Percentiles rank a stretch among this genome's conserved stretches.
phyloP scores from a whole-genome alignment of 345 rosid species.

The Citrus glauca region DNA sequence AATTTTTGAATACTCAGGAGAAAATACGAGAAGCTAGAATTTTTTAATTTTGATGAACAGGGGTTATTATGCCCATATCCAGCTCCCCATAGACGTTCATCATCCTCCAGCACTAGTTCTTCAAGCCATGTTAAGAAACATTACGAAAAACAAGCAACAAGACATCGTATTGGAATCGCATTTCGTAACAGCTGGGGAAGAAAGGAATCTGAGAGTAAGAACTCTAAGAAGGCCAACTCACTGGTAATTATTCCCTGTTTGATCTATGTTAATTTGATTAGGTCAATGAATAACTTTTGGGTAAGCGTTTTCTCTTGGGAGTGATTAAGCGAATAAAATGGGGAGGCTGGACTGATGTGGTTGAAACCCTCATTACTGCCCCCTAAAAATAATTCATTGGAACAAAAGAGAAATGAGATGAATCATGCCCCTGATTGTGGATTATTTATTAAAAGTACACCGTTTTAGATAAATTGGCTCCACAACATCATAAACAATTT shows the following conservation, averaged over 20 bases:
- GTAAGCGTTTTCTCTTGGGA: neutral
- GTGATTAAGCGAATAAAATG: neutral
- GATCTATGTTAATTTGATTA: neutral
- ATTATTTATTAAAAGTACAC: neutral
- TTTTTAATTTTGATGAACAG: conserved; percentile 39
- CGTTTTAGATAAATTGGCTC: neutral
- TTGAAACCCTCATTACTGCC: neutral
- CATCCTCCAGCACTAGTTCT: conserved; percentile 36
- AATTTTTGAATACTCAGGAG: conserved; percentile 46
- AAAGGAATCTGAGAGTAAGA: conserved; percentile 59
- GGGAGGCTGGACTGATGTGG: neutral
- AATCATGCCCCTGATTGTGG: neutral
- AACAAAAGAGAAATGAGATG: neutral
- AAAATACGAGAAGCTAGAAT: conserved; percentile 79
- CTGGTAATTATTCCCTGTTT: conserved; percentile 45
- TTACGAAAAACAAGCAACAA: conserved; percentile 50
- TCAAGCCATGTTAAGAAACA: conserved; percentile 36
- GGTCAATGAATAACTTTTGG: neutral
- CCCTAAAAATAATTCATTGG: neutral
- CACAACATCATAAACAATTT: neutral
- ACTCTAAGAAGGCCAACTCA: conserved; percentile 62
- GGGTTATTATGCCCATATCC: conserved; percentile 35
- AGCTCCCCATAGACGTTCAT: conserved; percentile 21
- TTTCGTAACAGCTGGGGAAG: conserved; percentile 93
- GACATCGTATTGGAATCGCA: conserved; percentile 67